Evolutionary conservation across 495 filamentous ascomycete species (phyloP).

Genomic region (Neurospora sp.): DNA sequence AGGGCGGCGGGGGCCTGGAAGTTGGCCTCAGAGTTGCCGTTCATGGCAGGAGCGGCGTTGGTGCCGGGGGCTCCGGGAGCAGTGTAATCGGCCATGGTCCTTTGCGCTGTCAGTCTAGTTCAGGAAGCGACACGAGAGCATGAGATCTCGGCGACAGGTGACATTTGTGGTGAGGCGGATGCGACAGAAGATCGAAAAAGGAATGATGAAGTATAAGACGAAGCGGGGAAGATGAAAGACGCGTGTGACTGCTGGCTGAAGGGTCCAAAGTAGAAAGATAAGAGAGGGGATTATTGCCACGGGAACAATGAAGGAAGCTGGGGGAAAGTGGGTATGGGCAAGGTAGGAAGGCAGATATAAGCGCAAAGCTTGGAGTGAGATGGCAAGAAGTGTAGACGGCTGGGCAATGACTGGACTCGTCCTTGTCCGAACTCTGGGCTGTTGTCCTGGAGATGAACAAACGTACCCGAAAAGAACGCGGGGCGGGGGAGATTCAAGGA

Average conservation of each 20-base stretch:
- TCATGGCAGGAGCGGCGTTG: conserved; percentile 17
- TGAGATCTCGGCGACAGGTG: background rate
- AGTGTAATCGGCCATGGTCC: conserved; percentile 21
- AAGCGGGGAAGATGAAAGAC: background rate
- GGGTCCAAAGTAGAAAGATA: background rate
- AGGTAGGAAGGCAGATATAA: background rate
- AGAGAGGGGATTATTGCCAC: background rate
- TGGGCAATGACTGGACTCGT: background rate
- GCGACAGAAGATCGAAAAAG: background rate
- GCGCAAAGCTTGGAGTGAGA: background rate
- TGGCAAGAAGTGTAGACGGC: background rate
- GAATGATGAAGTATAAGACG: background rate
- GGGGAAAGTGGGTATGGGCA: background rate
- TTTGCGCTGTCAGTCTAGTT: background rate
- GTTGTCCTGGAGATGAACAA: background rate
- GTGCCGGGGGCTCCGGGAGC: conserved; percentile 14
- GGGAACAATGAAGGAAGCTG: background rate
- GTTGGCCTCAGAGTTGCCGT: conserved; percentile 14
- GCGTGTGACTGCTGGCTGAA: background rate
- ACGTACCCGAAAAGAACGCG: background rate
- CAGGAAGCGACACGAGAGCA: background rate
- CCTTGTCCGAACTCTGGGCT: background rate
- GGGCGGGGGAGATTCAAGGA: background rate
- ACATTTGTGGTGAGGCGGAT: background rate
- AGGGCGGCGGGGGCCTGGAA: conserved; percentile 9